Evolutionary conservation across 192 early-diverging fungal genomes (phyloP).

Genomic region (Backusella luteola): DNA sequence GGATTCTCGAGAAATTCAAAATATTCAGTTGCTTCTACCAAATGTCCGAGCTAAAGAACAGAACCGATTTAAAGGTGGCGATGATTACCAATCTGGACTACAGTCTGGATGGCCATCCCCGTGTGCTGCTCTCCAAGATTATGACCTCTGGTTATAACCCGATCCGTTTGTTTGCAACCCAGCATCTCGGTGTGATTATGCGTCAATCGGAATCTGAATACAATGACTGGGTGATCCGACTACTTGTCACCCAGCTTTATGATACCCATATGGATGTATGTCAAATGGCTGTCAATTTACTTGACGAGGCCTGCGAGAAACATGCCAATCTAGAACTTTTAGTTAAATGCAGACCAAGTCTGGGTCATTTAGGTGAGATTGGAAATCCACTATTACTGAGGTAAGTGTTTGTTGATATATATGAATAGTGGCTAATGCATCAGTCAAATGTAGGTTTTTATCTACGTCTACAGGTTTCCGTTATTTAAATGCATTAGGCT

Average conservation of each 20-base stretch:
- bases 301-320: conserved; percentile 70
- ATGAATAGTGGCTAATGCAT: neutral
- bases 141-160: conserved; percentile 84
- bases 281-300: conserved; percentile 62
- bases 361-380: conserved; percentile 71
- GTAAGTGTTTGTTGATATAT: conserved; percentile 19
- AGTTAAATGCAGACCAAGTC: conserved; percentile 64
- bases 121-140: conserved; percentile 78
- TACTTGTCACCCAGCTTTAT: conserved; percentile 73
- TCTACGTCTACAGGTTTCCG: conserved; percentile 70
- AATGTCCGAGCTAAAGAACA: conserved; percentile 70
- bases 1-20: conserved; percentile 69
- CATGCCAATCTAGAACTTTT: conserved; percentile 66
- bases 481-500: conserved; percentile 68
- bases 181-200: conserved; percentile 65
- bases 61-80: conserved; percentile 75
- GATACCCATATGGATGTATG: conserved; percentile 73
- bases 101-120: conserved; percentile 74
- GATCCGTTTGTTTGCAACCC: conserved; percentile 73
- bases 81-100: conserved; percentile 77
- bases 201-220: conserved; percentile 56
- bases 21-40: conserved; percentile 80
- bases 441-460: conserved; percentile 48
- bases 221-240: conserved; percentile 69
- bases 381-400: conserved; percentile 67